Conservation (phyloP, 768 basidiomycete species). For the Wakefieldia striispora region DNA sequence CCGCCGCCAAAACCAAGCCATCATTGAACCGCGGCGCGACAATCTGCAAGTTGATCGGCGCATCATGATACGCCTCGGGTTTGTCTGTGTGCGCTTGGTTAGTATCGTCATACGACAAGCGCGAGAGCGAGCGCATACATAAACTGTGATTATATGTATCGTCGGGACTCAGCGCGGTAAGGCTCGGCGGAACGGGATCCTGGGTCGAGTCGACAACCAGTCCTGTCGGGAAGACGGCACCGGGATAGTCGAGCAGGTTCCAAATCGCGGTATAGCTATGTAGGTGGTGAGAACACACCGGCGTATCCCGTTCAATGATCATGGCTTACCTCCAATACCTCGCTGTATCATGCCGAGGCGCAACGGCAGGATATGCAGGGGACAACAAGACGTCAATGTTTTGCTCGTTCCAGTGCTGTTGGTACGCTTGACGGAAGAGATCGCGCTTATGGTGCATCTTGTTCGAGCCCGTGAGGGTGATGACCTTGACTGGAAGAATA, state of each 20-base stretch:
- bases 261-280: conserved; percentile 40
- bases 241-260: conserved; percentile 46
- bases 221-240: conserved; percentile 45
- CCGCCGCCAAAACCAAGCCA: conserved; percentile 26
- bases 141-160: conserved; percentile 18
- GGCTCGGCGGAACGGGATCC: conserved; percentile 15
- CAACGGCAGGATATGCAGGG: conserved; percentile 37
- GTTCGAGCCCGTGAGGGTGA: conserved; percentile 2
- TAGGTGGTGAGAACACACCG: too few relatives aligned
- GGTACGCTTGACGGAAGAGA: conserved; percentile 32
- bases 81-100: conserved; percentile 18
- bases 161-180: conserved; percentile 14
- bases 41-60: conserved; percentile 24
- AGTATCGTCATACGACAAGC: not conserved
- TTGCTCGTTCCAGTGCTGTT: conserved; percentile 38
- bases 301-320: too few relatives aligned
- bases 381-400: conserved; percentile 41
- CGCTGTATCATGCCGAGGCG: conserved; percentile 37
- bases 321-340: conserved; percentile 32
- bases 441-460: conserved; percentile 34
- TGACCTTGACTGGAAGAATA: not conserved
- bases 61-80: conserved; percentile 10
- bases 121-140: conserved; percentile 12
- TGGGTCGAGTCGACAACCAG: conserved; percentile 25
- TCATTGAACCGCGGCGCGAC: conserved; percentile 26